Percentiles rank a stretch among this genome's conserved stretches.
phyloP scores from a whole-genome alignment of 768 basidiomycete species.

The Pisolithus sp. region DNA sequence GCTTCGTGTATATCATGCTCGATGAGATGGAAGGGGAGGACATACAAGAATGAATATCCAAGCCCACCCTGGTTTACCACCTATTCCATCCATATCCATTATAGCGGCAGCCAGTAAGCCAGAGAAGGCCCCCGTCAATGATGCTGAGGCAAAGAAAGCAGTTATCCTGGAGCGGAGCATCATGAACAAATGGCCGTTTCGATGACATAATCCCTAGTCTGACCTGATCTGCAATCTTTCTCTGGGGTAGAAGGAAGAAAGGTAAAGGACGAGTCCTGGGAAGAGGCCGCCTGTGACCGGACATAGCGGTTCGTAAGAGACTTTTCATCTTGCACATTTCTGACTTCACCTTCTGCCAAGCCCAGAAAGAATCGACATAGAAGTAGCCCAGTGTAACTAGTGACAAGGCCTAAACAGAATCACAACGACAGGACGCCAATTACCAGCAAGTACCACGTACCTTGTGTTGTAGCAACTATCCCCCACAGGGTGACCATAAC shows the following conservation, averaged over 20 bases:
- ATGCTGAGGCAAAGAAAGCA: slow-evolving; percentile 37
- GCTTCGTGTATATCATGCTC: not conserved
- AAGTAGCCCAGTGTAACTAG: too few species aligned
- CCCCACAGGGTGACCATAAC: slow-evolving; percentile 63
- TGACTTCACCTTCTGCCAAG: too few species aligned
- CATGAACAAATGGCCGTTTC: slow-evolving; percentile 4
- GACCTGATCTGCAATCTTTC: slow-evolving; percentile 20
- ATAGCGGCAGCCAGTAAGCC: slow-evolving; percentile 60
- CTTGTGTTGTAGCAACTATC: slow-evolving; percentile 57
- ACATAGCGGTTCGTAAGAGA: not conserved
- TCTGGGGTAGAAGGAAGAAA: slow-evolving; percentile 43
- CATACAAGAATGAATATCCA: slow-evolving; percentile 55
- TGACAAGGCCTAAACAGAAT: too few species aligned
- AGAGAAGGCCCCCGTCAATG: slow-evolving; percentile 55
- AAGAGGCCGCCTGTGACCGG: slow-evolving; percentile 44
- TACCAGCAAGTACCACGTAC: slow-evolving; percentile 19
- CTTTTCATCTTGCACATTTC: too few species aligned
- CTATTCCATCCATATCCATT: slow-evolving; percentile 45
- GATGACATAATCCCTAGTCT: not conserved
- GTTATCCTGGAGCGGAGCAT: slow-evolving; percentile 26
- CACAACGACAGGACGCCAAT: too few species aligned
- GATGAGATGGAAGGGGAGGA: not conserved
- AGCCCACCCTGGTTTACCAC: slow-evolving; percentile 51
- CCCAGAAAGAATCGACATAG: too few species aligned
- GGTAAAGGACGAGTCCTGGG: slow-evolving; percentile 53